These are phyloP conservation scores for Gypsophila paniculata DNA, from an alignment of 179 eudicot genomes.

Conservation along the genomic window DNA sequence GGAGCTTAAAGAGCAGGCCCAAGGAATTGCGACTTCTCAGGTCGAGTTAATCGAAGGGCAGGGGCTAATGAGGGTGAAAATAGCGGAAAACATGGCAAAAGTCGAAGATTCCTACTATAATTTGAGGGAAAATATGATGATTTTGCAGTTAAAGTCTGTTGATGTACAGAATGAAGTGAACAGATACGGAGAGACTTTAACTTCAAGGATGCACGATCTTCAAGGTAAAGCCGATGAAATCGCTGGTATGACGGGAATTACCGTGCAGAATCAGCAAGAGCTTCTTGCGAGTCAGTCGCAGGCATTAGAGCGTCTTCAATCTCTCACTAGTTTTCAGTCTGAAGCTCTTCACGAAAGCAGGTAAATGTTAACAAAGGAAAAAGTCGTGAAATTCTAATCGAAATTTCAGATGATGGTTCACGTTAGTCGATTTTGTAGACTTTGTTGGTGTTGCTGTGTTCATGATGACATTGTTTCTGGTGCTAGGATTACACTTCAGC, in stretches of 20 bases:
- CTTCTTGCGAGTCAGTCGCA: constrained; percentile 55
- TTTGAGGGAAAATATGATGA: constrained; percentile 19
- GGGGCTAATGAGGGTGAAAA: constrained; percentile 22
- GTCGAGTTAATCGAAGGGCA: constrained; percentile 30
- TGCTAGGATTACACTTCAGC: constrained; percentile 46
- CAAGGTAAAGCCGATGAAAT: constrained; percentile 69
- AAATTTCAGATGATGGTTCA: background rate
- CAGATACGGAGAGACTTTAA: constrained; percentile 50
- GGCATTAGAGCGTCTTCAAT: constrained; percentile 63
- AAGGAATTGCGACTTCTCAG: constrained; percentile 23
- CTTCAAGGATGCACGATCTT: constrained; percentile 45
- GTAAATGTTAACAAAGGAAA: constrained; percentile 23
- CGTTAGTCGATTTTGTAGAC: background rate
- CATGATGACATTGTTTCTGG: background rate
- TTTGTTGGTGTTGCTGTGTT: background rate
- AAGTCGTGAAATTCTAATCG: too few species aligned
- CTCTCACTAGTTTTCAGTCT: constrained; percentile 50
- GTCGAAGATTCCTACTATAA: constrained; percentile 24
- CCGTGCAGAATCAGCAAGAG: constrained; percentile 61
- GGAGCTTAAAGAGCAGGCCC: constrained; percentile 29
- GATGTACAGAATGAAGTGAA: constrained; percentile 56
- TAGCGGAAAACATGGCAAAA: constrained; percentile 28
- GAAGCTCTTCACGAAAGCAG: constrained; percentile 80
- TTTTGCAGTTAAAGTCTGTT: constrained; percentile 22
- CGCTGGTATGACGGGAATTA: constrained; percentile 45